Percentiles rank a stretch among this genome's conserved stretches.
Conservation (phyloP, 108 stramenopile genomes). For the Fistulifera solaris region DNA sequence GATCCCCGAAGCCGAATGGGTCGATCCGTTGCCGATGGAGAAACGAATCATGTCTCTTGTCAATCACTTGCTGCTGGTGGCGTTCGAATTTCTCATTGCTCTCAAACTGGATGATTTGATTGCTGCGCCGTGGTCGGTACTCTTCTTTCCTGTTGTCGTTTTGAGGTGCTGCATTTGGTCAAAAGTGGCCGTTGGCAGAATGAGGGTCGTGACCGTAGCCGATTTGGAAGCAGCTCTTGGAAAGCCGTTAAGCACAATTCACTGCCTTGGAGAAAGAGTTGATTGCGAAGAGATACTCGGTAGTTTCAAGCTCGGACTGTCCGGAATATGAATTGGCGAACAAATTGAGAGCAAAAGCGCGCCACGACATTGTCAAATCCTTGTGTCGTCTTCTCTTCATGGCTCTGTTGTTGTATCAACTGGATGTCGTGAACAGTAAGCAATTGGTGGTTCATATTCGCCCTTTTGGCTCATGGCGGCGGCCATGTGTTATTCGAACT, state of each 20-base stretch:
- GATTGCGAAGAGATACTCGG: slow-evolving; percentile 53
- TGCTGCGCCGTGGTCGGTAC: slow-evolving; percentile 35
- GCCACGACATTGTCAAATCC: slow-evolving; percentile 52
- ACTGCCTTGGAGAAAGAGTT: slow-evolving; percentile 58
- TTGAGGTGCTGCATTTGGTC: slow-evolving; percentile 57
- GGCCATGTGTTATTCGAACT: slow-evolving; percentile 47
- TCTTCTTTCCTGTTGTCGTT: slow-evolving; percentile 68
- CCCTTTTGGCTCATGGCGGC: slow-evolving; percentile 59
- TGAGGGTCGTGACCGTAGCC: slow-evolving; percentile 63
- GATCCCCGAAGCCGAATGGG: slow-evolving; percentile 74
- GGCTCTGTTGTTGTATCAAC: slow-evolving; percentile 45
- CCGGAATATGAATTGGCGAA: slow-evolving; percentile 55
- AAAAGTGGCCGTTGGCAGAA: slow-evolving; percentile 48
- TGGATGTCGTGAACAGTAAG: slow-evolving; percentile 35
- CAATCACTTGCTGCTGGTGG: slow-evolving; percentile 45
- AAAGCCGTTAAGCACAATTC: slow-evolving; percentile 61
- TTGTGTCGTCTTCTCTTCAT: slow-evolving; percentile 49
- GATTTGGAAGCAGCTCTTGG: slow-evolving; percentile 72
- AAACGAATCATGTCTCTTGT: slow-evolving; percentile 46
- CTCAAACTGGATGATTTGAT: slow-evolving; percentile 51
- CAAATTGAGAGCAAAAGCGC: slow-evolving; percentile 42
- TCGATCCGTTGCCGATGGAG: slow-evolving; percentile 79
- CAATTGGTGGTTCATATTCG: slow-evolving; percentile 81
- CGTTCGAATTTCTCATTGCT: slow-evolving; percentile 57
- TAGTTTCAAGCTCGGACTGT: slow-evolving; percentile 52